A percentile compares a stretch with the other conserved stretches of the same genome.
Conservation (phyloP, 2,329 filamentous ascomycete genomes). For the Biscogniauxia marginata region DNA sequence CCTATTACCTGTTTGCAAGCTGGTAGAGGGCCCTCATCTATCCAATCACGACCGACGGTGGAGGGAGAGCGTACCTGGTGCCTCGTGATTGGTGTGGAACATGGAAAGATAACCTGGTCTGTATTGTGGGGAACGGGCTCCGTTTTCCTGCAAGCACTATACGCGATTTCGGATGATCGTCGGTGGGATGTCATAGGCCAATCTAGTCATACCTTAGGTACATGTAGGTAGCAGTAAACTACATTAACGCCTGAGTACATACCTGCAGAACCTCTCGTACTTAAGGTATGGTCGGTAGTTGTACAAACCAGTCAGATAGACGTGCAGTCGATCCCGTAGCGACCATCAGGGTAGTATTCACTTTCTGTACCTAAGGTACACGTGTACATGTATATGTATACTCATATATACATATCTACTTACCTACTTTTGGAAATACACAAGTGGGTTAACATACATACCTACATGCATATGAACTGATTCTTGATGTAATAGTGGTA, state of each 20-base stretch:
- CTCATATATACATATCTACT: too few species aligned
- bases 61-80: neutral
- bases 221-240: neutral
- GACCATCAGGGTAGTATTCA: too few species aligned
- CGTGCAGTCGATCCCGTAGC: neutral
- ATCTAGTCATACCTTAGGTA: neutral
- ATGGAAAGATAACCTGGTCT: neutral
- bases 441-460: neutral
- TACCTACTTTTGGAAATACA: too few species aligned
- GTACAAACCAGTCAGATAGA: neutral
- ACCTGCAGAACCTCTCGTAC: neutral
- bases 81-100: neutral
- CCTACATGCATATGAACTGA: neutral
- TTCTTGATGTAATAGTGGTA: too few species aligned
- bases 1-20: neutral
- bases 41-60: neutral
- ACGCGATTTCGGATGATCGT: neutral
- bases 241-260: neutral
- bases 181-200: neutral
- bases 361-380: too few species aligned
- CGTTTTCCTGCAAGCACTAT: neutral
- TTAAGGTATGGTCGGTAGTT: neutral
- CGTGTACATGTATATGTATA: too few species aligned
- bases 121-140: neutral
- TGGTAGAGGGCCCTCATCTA: neutral